Percentiles rank a stretch among this genome's conserved stretches.
These are phyloP conservation scores for Dactylellina cionopaga DNA, from an alignment of 2,329 filamentous ascomycete genomes.

Conservation along the genomic window DNA sequence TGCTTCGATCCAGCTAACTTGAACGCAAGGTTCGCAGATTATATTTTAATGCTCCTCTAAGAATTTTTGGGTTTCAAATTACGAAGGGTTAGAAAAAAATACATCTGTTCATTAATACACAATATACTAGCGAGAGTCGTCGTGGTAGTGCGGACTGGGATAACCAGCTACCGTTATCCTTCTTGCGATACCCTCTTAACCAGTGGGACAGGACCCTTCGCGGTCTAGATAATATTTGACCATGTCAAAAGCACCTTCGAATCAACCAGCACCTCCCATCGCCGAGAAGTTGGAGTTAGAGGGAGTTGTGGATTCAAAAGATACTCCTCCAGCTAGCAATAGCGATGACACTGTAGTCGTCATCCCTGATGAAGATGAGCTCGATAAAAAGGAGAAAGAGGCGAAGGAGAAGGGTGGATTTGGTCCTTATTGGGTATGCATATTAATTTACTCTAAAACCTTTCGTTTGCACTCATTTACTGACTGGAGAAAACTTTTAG, in stretches of 20 bases:
- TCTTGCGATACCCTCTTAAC: not conserved
- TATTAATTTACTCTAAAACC: not conserved
- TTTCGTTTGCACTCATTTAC: not conserved
- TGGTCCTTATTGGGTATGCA: slow-evolving; percentile 28
- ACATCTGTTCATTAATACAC: too few species aligned
- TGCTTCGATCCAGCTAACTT: slow-evolving; percentile 11
- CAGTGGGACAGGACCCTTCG: not conserved
- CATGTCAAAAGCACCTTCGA: slow-evolving; percentile 18
- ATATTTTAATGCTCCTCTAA: not conserved
- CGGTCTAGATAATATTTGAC: slow-evolving; percentile 7
- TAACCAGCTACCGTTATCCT: not conserved
- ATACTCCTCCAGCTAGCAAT: not conserved
- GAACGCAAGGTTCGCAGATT: not conserved
- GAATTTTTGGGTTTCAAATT: not conserved
- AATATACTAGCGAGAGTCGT: too few species aligned
- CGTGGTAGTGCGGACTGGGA: too few species aligned
- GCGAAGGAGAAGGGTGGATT: slow-evolving; percentile 34
- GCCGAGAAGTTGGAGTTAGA: slow-evolving; percentile 8
- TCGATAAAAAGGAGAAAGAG: slow-evolving; percentile 37
- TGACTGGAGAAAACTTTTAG: not conserved
- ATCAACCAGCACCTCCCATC: not conserved
- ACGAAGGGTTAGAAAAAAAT: not conserved
- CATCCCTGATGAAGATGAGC: slow-evolving; percentile 34
- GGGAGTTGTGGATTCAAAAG: not conserved
- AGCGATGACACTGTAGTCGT: slow-evolving; percentile 23